Evolutionary conservation across 2,329 filamentous ascomycete genomes (phyloP).

Genomic region (Stagonosporopsis chrysanthemi): DNA sequence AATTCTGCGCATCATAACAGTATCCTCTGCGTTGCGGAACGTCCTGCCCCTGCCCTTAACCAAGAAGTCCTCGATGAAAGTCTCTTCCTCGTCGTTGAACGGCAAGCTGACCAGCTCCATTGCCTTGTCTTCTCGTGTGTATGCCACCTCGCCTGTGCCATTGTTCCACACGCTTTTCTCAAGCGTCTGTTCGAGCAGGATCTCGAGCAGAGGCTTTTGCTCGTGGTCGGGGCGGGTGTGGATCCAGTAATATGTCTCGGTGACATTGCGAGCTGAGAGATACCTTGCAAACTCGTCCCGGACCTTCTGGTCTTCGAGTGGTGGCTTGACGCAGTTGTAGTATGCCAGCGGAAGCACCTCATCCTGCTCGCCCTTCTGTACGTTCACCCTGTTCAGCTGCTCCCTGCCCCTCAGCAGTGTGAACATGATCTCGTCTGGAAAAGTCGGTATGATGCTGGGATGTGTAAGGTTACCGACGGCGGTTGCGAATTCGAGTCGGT

Average conservation of each 20-base stretch:
- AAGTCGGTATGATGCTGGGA: conserved; percentile 80
- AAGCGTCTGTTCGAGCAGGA: conserved; percentile 60
- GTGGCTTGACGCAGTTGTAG: conserved; percentile 77
- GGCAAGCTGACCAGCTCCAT: conserved; percentile 77
- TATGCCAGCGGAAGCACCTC: conserved; percentile 73
- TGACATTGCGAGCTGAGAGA: conserved; percentile 70
- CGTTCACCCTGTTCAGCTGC: conserved; percentile 28
- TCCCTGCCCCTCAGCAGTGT: conserved; percentile 63
- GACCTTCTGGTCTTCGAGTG: conserved; percentile 69
- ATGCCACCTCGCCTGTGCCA: conserved; percentile 20
- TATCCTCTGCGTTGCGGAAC: conserved; percentile 73
- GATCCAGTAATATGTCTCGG: conserved; percentile 77
- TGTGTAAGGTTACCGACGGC: conserved; percentile 80
- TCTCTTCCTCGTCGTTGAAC: conserved; percentile 73
- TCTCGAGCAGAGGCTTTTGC: conserved; percentile 71
- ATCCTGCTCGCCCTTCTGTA: conserved; percentile 47
- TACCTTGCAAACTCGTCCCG: conserved; percentile 74
- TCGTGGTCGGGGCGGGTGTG: conserved; percentile 68
- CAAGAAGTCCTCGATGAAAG: conserved; percentile 76
- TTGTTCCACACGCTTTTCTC: conserved; percentile 26
- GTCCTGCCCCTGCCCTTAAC: conserved; percentile 69
- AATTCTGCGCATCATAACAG: conserved; percentile 75
- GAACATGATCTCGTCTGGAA: conserved; percentile 81
- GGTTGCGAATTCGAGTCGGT: conserved; percentile 69
- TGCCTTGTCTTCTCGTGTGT: conserved; percentile 61